Conservation (phyloP, 2,329 filamentous ascomycete species). For the Fonsecaea multimorphosa region DNA sequence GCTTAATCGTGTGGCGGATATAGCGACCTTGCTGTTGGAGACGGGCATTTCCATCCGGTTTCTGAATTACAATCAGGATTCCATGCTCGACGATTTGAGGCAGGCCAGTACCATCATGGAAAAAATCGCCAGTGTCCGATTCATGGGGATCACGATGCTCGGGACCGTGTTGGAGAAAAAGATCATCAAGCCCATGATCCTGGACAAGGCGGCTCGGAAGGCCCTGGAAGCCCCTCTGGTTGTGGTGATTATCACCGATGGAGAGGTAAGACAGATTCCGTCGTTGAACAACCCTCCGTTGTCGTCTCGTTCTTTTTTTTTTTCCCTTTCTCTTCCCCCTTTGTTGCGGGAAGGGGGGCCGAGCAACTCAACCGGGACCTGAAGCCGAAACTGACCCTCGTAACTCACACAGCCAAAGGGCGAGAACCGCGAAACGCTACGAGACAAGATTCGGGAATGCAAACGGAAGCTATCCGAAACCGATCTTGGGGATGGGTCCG, state of each 20-base stretch:
- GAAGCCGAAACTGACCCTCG: not conserved
- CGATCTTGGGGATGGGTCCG: not conserved
- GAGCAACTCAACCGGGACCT: not conserved
- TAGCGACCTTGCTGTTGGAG: not conserved
- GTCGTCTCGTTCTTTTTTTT: not conserved
- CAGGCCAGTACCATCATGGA: not conserved
- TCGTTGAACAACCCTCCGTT: not conserved
- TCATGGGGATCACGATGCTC: not conserved
- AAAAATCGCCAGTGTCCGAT: not conserved
- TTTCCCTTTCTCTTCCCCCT: not conserved
- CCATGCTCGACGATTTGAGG: not conserved
- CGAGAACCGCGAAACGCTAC: not conserved
- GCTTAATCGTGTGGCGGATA: not conserved
- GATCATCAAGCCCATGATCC: not conserved
- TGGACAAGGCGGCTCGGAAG: not conserved
- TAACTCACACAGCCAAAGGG: not conserved
- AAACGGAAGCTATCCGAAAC: not conserved
- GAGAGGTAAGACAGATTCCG: not conserved
- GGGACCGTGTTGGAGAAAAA: not conserved
- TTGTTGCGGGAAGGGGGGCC: not conserved
- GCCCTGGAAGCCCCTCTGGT: not conserved
- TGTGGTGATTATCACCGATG: slow-evolving; percentile 3
- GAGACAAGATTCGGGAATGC: not conserved
- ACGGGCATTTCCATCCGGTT: not conserved
- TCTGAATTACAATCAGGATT: not conserved